Conservation (phyloP, 2,329 filamentous ascomycete species). For the Colletotrichum tropicicola region DNA sequence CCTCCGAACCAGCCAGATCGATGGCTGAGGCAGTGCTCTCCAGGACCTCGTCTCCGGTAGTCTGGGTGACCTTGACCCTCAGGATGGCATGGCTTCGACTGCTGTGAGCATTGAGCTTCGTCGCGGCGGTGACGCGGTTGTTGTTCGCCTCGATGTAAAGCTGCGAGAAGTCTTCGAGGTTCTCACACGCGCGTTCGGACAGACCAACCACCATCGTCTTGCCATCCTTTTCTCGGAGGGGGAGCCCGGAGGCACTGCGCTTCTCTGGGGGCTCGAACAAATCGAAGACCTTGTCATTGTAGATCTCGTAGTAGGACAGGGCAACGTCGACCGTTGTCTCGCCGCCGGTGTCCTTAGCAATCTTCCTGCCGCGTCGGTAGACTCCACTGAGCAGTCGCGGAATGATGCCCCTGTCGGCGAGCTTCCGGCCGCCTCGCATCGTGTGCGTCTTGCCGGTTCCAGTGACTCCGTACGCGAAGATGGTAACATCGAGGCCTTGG, state of each 20-base stretch:
- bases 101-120: conserved; percentile 92
- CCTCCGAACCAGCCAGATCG: conserved; percentile 93
- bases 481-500: conserved; percentile 85
- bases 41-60: conserved; percentile 70
- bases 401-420: conserved; percentile 88
- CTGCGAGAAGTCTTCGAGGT: conserved; percentile 88
- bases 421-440: conserved; percentile 89
- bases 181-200: conserved; percentile 82
- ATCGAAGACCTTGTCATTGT: conserved; percentile 95
- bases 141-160: conserved; percentile 92
- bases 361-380: conserved; percentile 86
- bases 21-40: conserved; percentile 92
- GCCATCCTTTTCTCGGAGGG: conserved; percentile 84
- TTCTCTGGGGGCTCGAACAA: conserved; percentile 89
- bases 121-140: conserved; percentile 88
- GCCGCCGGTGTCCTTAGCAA: conserved; percentile 79
- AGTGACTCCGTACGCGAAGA: conserved; percentile 94
- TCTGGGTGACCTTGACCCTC: conserved; percentile 87
- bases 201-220: conserved; percentile 89
- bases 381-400: conserved; percentile 85
- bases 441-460: conserved; percentile 96
- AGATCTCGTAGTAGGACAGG: conserved; percentile 95
- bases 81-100: conserved; percentile 91
- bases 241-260: conserved; percentile 81
- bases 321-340: conserved; percentile 76